Conservation (phyloP, 805 yeast species). For the Candida takata region DNA sequence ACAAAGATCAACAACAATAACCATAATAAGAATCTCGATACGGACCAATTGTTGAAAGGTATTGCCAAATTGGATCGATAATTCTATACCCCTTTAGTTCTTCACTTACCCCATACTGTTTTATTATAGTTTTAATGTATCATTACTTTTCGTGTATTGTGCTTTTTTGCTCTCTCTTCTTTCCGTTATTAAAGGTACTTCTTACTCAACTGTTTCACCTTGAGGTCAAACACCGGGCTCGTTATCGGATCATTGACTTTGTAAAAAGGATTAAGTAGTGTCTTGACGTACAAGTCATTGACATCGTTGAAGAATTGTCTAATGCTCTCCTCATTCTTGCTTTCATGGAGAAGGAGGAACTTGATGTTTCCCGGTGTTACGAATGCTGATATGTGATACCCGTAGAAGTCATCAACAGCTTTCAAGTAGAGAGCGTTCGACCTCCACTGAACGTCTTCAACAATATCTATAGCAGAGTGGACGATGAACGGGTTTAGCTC, state of each 20-base stretch:
- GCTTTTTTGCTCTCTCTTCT: neutral
- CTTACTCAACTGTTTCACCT: conserved; percentile 63
- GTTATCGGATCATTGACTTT: conserved; percentile 65
- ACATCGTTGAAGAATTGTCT: conserved; percentile 79
- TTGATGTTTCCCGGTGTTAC: conserved; percentile 85
- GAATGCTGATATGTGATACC: conserved; percentile 73
- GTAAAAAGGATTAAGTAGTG: conserved; percentile 82
- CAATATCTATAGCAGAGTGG: conserved; percentile 84
- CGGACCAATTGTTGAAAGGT: conserved; percentile 29
- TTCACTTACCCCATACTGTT: conserved; percentile 3
- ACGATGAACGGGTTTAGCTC: conserved; percentile 85
- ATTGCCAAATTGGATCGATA: conserved; percentile 24
- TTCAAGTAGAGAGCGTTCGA: conserved; percentile 61
- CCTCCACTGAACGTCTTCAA: conserved; percentile 86
- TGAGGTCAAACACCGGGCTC: conserved; percentile 67
- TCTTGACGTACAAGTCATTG: conserved; percentile 83
- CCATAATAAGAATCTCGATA: conserved; percentile 24
- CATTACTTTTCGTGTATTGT: too few species aligned
- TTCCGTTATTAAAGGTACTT: conserved; percentile 50
- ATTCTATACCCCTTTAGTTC: conserved; percentile 1
- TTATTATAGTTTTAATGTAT: too few species aligned
- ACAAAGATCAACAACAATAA: conserved; percentile 13
- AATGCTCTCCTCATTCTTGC: conserved; percentile 58
- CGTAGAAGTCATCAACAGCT: conserved; percentile 79
- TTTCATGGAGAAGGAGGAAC: conserved; percentile 63